A percentile compares a stretch with the other conserved stretches of the same genome.
phyloP scores from a whole-genome alignment of 192 early-diverging fungal genomes.

The Borealophlyctis nickersoniae region DNA sequence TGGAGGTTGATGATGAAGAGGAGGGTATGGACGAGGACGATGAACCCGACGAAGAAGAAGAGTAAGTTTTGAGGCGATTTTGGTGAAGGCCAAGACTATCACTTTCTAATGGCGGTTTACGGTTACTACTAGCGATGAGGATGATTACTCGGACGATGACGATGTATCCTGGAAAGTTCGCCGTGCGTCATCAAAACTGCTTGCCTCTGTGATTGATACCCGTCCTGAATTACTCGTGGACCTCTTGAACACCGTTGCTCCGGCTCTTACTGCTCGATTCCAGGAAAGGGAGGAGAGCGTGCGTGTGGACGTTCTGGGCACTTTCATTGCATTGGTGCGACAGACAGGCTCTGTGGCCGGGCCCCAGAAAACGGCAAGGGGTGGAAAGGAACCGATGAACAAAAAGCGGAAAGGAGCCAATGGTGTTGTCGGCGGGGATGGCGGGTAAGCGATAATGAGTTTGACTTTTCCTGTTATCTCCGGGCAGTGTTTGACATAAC shows the following conservation, averaged over 20 bases:
- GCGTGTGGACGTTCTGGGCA: constrained; percentile 70
- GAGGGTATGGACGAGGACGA: constrained; percentile 62
- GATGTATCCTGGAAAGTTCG: constrained; percentile 93
- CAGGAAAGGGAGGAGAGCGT: constrained; percentile 86
- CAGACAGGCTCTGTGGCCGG: constrained; percentile 37
- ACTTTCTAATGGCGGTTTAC: constrained; percentile 7
- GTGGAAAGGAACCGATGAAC: constrained; percentile 2
- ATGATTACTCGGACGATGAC: constrained; percentile 84
- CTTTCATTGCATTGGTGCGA: constrained; percentile 64
- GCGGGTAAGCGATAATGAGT: too few relatives aligned
- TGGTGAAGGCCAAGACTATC: too few relatives aligned
- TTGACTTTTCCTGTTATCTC: too few relatives aligned
- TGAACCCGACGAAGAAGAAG: constrained; percentile 59
- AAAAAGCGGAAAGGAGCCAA: constrained; percentile 46
- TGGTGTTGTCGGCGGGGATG: constrained; percentile 41
- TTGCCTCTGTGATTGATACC: constrained; percentile 65
- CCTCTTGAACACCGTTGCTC: constrained; percentile 66
- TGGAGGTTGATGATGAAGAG: constrained; percentile 52
- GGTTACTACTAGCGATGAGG: constrained; percentile 28
- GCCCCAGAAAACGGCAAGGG: neutral
- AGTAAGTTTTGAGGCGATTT: too few relatives aligned
- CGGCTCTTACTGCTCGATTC: constrained; percentile 71
- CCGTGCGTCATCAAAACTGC: constrained; percentile 69
- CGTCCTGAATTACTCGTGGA: constrained; percentile 63
- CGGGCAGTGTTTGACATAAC: too few relatives aligned